These are phyloP conservation scores for Iberis pinnata DNA, from an alignment of 345 rosid species.

Conservation along the genomic window DNA sequence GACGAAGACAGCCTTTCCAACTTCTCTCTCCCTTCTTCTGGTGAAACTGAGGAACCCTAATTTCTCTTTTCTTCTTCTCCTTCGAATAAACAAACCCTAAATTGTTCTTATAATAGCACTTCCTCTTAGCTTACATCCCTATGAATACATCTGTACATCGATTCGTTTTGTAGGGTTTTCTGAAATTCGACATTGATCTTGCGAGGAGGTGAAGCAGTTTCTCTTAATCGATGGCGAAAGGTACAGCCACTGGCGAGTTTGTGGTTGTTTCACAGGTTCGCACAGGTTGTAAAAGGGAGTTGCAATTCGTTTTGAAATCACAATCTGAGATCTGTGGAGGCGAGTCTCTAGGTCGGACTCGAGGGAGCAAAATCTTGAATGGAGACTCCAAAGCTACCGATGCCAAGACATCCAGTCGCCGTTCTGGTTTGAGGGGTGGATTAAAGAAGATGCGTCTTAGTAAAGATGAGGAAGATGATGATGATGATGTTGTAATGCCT, in stretches of 20 bases:
- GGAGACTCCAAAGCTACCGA: too few relatives aligned
- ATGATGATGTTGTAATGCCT: constrained; percentile 6
- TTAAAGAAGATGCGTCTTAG: constrained; percentile 24
- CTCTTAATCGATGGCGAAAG: constrained; percentile 55
- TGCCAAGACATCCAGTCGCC: too few relatives aligned
- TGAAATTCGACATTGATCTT: not conserved
- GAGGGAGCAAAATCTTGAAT: constrained; percentile 36
- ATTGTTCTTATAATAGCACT: too few relatives aligned
- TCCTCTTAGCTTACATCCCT: too few relatives aligned
- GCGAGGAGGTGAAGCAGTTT: too few relatives aligned
- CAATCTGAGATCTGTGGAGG: constrained; percentile 74
- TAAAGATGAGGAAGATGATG: constrained; percentile 20
- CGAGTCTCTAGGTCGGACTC: constrained; percentile 60
- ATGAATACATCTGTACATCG: not conserved
- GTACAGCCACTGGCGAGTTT: constrained; percentile 41
- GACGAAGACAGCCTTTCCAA: constrained; percentile 10
- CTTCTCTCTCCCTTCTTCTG: constrained; percentile 7
- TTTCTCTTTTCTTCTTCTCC: not conserved
- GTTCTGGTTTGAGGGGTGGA: constrained; percentile 1
- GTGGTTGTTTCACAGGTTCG: constrained; percentile 54
- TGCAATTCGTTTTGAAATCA: constrained; percentile 69
- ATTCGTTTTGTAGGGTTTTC: constrained; percentile 16
- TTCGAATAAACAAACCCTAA: too few relatives aligned
- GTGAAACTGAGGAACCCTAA: constrained; percentile 23
- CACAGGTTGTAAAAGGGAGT: constrained; percentile 74